Evolutionary conservation across 345 rosid species (phyloP).

Genomic region (Eutrema japonicum): DNA sequence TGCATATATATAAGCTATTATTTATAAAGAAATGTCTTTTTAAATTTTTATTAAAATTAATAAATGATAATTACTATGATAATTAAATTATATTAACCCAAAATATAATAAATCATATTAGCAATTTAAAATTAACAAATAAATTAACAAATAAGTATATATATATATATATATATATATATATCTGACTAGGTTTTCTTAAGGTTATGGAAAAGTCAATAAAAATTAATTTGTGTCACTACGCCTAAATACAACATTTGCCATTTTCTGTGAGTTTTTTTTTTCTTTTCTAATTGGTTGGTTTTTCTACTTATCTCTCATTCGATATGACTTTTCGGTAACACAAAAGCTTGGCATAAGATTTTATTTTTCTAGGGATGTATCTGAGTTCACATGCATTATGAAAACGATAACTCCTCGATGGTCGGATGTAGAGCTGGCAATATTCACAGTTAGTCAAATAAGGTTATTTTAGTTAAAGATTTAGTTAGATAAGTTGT

Average conservation of each 20-base stretch:
- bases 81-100: no score
- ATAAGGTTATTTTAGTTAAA: no score
- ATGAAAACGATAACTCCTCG: neutral
- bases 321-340: neutral
- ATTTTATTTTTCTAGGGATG: neutral
- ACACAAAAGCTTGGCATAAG: neutral
- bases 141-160: no score
- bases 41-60: no score
- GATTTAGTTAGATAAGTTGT: neutral
- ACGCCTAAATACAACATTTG: neutral
- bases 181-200: neutral
- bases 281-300: no score
- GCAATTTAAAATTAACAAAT: no score
- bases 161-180: neutral
- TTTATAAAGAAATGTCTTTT: no score
- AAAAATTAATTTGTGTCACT: no score
- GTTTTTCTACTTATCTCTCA: neutral
- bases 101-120: no score
- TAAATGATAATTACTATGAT: no score
- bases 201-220: conserved; percentile 2
- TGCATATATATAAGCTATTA: no score
- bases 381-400: neutral
- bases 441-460: neutral
- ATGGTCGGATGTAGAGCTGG: conserved; percentile 2
- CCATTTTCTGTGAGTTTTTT: neutral